Conservation (phyloP, 2,329 filamentous ascomycete genomes). For the Paraphoma chrysanthemicola region DNA sequence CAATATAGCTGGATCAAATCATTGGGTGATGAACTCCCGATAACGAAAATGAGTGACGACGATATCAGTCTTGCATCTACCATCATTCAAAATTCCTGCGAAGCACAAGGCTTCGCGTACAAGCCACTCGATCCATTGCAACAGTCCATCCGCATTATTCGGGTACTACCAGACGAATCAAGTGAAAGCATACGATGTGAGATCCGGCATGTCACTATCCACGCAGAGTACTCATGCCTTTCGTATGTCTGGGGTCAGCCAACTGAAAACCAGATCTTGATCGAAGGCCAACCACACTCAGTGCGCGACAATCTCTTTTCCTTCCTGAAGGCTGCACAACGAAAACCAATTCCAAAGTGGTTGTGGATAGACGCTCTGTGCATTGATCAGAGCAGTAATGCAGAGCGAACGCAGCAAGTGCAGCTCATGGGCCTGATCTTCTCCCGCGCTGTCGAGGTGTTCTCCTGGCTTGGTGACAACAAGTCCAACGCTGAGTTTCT, state of each 20-base stretch:
- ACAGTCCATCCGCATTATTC: constrained; percentile 1
- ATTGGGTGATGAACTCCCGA: too few relatives aligned
- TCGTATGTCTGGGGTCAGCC: constrained; percentile 5
- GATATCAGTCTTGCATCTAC: too few relatives aligned
- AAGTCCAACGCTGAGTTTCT: neutral
- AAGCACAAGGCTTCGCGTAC: constrained; percentile 34
- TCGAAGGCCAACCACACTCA: neutral
- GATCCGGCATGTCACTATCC: neutral
- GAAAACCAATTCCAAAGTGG: neutral
- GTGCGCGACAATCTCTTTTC: neutral
- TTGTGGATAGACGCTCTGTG: neutral
- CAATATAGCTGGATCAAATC: too few relatives aligned
- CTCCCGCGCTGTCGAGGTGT: neutral
- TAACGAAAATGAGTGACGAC: too few relatives aligned
- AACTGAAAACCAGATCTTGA: neutral
- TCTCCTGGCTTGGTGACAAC: neutral
- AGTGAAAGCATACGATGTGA: neutral
- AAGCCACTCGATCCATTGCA: neutral
- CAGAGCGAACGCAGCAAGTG: neutral
- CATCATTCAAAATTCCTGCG: too few relatives aligned
- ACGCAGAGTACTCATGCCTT: neutral
- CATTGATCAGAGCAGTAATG: neutral
- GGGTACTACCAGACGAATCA: neutral
- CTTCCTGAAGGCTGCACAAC: neutral
- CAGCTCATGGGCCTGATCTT: neutral